These are phyloP conservation scores for Suillus hirtellus DNA, from an alignment of 768 basidiomycete species.

Conservation along the genomic window DNA sequence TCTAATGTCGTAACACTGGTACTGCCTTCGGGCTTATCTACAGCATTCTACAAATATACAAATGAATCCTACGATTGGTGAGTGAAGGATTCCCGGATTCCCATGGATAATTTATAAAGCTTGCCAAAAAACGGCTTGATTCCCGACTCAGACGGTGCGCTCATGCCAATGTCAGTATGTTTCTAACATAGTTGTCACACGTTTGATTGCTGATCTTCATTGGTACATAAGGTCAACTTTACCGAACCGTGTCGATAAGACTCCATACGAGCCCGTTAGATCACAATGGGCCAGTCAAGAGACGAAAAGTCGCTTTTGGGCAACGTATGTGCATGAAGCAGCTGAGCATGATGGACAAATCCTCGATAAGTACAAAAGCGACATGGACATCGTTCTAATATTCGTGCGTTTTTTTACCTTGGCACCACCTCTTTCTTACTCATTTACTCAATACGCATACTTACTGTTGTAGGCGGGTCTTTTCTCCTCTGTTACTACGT, in stretches of 20 bases:
- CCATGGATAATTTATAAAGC: neutral
- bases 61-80: neutral
- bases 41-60: neutral
- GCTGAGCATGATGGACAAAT: constrained; percentile 20
- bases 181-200: neutral
- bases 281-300: constrained; percentile 4
- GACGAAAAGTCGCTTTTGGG: constrained; percentile 16
- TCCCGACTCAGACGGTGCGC: neutral
- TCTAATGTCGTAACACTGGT: neutral
- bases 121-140: neutral
- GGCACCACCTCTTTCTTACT: neutral
- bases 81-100: neutral
- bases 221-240: neutral
- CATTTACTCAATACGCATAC: neutral
- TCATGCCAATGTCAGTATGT: neutral
- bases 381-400: constrained; percentile 24
- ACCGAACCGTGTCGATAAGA: neutral
- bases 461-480: constrained; percentile 37
- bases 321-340: constrained; percentile 17
- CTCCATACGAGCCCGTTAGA: neutral
- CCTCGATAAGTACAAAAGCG: constrained; percentile 19
- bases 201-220: neutral
- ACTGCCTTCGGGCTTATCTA: neutral
- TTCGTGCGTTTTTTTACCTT: constrained; percentile 16
- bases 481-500: constrained; percentile 40